phyloP scores from a whole-genome alignment of 345 rosid species.

The Bruguiera sexangula region DNA sequence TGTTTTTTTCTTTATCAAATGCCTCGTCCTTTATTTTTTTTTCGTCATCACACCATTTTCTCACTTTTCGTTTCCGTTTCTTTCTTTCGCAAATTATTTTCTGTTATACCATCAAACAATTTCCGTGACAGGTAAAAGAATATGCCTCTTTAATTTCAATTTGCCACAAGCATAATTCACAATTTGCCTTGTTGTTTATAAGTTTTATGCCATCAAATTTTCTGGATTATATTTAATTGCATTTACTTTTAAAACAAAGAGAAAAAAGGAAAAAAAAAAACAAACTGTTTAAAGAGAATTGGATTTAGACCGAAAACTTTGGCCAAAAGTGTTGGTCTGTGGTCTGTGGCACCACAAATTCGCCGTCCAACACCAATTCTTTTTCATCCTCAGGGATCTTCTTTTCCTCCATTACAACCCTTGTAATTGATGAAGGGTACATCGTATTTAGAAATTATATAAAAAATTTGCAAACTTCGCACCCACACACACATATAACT shows the following conservation, averaged over 20 bases:
- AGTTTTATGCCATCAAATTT: no score
- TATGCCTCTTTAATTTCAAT: no score
- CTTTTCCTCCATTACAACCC: conserved; percentile 37
- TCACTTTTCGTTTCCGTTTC: no score
- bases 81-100: no score
- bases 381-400: conserved; percentile 33
- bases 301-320: conserved; percentile 61
- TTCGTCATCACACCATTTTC: neutral
- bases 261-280: neutral
- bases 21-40: no score
- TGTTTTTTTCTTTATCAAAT: no score
- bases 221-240: no score
- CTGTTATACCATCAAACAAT: no score
- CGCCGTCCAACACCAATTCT: conserved; percentile 44
- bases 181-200: no score
- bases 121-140: no score
- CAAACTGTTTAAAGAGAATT: neutral
- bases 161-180: no score
- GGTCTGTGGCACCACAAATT: conserved; percentile 48
- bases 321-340: conserved; percentile 73
- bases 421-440: conserved; percentile 11
- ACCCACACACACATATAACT: neutral
- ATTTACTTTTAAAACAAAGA: no score
- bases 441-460: neutral
- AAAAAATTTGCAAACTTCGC: neutral